A percentile compares a stretch with the other conserved stretches of the same genome.
Evolutionary conservation across 2,329 filamentous ascomycete genomes (phyloP).

Genomic region (Trichophyton verrucosum): DNA sequence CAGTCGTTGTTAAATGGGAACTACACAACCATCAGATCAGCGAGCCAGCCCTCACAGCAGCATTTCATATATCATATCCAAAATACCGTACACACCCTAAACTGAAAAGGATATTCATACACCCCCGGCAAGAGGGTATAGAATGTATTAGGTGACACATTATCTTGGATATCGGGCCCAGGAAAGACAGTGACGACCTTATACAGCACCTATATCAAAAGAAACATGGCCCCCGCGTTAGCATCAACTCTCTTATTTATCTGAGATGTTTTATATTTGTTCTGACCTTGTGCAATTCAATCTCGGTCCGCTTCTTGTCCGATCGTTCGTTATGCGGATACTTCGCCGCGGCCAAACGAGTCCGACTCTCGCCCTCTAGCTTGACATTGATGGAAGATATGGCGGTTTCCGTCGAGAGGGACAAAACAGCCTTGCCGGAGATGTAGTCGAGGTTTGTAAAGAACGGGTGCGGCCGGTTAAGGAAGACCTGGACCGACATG

Average conservation of each 20-base stretch:
- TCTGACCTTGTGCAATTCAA: constrained; percentile 38
- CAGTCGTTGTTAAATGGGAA: constrained; percentile 41
- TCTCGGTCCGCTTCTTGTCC: constrained; percentile 37
- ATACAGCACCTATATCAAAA: constrained; percentile 32
- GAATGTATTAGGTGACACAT: constrained; percentile 22
- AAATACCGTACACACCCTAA: constrained; percentile 29
- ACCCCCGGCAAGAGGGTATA: constrained; percentile 36
- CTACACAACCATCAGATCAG: constrained; percentile 16
- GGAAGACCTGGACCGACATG: constrained; percentile 36
- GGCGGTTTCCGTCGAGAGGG: constrained; percentile 30
- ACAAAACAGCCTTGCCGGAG: constrained; percentile 34
- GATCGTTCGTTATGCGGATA: constrained; percentile 30
- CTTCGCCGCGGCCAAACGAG: constrained; percentile 31
- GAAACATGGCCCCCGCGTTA: neutral
- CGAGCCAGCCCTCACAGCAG: neutral
- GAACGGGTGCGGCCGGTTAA: constrained; percentile 32
- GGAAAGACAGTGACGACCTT: constrained; percentile 38
- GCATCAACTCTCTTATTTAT: neutral
- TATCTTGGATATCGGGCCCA: constrained; percentile 29
- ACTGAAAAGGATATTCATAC: constrained; percentile 39
- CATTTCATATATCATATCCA: neutral
- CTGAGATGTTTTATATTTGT: neutral
- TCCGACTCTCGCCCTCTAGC: constrained; percentile 38
- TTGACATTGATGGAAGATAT: constrained; percentile 38
- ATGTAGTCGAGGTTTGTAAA: constrained; percentile 40